These are phyloP conservation scores for Sicyos baderoa DNA, from an alignment of 306 rosid species.

Conservation along the genomic window DNA sequence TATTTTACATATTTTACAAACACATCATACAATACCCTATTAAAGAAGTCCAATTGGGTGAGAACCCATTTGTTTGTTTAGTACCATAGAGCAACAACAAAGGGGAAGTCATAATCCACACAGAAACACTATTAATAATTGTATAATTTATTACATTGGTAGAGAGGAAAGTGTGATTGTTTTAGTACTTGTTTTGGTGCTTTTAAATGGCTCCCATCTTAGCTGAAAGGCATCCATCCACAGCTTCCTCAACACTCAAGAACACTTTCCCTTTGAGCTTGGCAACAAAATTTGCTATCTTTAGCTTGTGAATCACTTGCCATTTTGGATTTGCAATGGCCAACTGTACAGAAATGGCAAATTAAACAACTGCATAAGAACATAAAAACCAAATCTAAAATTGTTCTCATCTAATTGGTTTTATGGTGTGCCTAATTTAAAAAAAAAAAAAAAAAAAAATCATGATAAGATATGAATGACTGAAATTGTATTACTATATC, in stretches of 20 bases:
- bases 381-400: not conserved
- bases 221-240: constrained; percentile 29
- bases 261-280: constrained; percentile 51
- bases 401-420: not conserved
- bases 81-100: not conserved
- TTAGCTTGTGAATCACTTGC: constrained; percentile 83
- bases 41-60: not conserved
- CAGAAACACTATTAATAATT: not conserved
- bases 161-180: not conserved
- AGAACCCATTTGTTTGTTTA: not conserved
- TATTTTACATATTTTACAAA: constrained; percentile 1
- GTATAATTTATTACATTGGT: not conserved
- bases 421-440: no score
- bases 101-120: not conserved
- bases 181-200: not conserved
- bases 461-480: no score
- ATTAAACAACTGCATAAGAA: not conserved
- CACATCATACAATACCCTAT: not conserved
- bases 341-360: constrained; percentile 29
- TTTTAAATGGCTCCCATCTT: constrained; percentile 14
- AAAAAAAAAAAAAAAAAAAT: no score
- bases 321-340: constrained; percentile 68
- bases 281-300: constrained; percentile 45
- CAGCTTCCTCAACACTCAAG: constrained; percentile 77
- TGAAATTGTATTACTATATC: no score